Percentiles rank a stretch among this genome's conserved stretches.
These are phyloP conservation scores for Paecilomyces formosus DNA, from an alignment of 2,329 filamentous ascomycete genomes.

Conservation along the genomic window DNA sequence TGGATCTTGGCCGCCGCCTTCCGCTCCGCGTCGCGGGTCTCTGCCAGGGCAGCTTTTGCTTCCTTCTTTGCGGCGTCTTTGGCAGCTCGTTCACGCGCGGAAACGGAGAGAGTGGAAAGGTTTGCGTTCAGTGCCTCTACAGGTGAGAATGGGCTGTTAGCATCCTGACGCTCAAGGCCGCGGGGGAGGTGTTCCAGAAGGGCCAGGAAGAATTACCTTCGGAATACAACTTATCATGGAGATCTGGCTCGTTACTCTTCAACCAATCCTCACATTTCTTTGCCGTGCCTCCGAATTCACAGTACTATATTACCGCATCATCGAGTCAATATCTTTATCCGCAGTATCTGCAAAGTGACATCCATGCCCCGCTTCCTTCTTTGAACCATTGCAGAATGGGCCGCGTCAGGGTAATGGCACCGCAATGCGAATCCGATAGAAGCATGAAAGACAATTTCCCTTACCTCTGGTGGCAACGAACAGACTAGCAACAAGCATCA, in stretches of 20 bases:
- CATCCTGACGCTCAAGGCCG: not conserved
- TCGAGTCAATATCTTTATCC: not conserved
- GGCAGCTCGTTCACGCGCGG: slow-evolving; percentile 87
- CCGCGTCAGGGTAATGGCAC: not conserved
- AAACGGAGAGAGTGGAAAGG: slow-evolving; percentile 76
- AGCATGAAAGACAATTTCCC: slow-evolving; percentile 20
- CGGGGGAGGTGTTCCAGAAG: not conserved
- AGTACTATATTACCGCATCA: slow-evolving; percentile 60
- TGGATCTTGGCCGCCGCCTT: slow-evolving; percentile 74
- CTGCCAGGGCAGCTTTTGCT: slow-evolving; percentile 81
- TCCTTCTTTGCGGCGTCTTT: slow-evolving; percentile 97
- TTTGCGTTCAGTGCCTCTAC: slow-evolving; percentile 75
- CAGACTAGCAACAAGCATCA: slow-evolving; percentile 43
- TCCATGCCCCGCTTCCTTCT: not conserved
- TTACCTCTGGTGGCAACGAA: slow-evolving; percentile 60
- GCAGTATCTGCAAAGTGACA: not conserved
- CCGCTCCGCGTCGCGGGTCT: slow-evolving; percentile 74
- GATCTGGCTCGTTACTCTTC: slow-evolving; percentile 59
- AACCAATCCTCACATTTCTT: slow-evolving; percentile 99
- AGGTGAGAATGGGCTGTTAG: slow-evolving; percentile 2
- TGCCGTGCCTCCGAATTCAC: slow-evolving; percentile 92
- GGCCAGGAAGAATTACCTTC: slow-evolving; percentile 50
- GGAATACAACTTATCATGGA: slow-evolving; percentile 80
- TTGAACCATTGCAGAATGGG: not conserved
- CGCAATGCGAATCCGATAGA: not conserved